Base-by-base conservation (phyloP, 1,139 yeast genomes). In the Pichia sp. region DNA sequence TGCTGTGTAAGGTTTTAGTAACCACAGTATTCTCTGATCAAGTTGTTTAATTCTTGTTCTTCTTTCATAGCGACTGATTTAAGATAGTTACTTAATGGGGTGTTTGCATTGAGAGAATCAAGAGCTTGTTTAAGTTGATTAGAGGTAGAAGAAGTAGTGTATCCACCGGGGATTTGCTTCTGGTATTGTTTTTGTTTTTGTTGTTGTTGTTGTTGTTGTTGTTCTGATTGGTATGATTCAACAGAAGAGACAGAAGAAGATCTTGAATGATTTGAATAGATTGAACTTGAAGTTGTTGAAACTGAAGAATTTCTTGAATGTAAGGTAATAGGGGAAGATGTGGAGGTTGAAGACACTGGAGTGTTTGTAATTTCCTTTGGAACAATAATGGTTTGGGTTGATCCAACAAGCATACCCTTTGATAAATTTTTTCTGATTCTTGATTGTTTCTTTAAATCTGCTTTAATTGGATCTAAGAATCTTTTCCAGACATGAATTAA, bases 391-490 rank as follows among this genome's bases (percentile, higher is more conserved):
- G 61, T 56, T 43, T 56, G 59, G 14, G 60, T 53, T 8, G 60
- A 54, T 13, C 55, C 52, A 24, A 44, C 35, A 23, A 55, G 37
- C 54, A 56, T 55, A 35, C 59, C 59, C 43, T 50, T 54, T 21
- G 52, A 42, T 34, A 57, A 37, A 30, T 46, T 53, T 33, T 51
- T 53, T 49, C 62, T 54, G 22, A 59, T 49, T 45, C 52, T 54
- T 18, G 53, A 49, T 42, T 57, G 56, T 45, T 50, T 70, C 58
- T 70, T 67, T 55, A 80, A 61, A 50, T 78, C 84, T 38, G 64
- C 63, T 53, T 72, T 76, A 61, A 81, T 78, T 40, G 88, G 88
- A 35, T 73, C 77, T 50, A 80, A 66, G 65, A 80, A 74, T 46
- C 67, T 61, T 47, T 64, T 67, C 54, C 80, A 66, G 34, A 67